These are phyloP conservation scores for Xylariaceae sp. DNA, from an alignment of 2,329 filamentous ascomycete genomes.

Conservation along the genomic window DNA sequence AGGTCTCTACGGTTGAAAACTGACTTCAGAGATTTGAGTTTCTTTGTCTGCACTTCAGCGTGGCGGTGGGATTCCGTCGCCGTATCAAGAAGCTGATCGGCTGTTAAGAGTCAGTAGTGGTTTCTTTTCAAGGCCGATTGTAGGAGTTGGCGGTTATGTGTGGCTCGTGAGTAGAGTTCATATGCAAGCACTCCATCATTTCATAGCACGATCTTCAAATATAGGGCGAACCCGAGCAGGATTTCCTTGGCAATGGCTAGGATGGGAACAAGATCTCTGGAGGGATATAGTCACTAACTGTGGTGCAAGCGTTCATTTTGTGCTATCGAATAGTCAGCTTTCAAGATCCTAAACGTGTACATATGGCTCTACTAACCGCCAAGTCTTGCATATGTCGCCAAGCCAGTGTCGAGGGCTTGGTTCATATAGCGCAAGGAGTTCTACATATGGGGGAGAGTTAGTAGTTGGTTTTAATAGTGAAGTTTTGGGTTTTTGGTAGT, in stretches of 20 bases:
- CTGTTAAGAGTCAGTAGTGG: constrained; percentile 12
- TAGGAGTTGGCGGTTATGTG: background rate
- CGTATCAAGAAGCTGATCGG: constrained; percentile 80
- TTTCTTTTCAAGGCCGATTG: background rate
- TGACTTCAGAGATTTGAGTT: constrained; percentile 60
- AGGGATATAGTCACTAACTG: constrained; percentile 44
- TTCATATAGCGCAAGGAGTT: constrained; percentile 73
- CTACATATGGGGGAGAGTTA: background rate
- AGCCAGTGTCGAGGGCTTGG: constrained; percentile 73
- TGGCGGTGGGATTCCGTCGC: constrained; percentile 77
- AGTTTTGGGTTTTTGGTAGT: no score
- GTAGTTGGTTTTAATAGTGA: no score
- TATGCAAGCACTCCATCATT: background rate
- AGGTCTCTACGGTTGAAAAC: background rate
- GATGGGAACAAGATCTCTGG: background rate
- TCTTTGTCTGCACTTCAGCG: constrained; percentile 80
- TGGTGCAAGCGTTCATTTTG: constrained; percentile 85
- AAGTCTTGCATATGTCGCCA: constrained; percentile 74
- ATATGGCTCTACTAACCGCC: constrained; percentile 47
- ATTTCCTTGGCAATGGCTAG: background rate
- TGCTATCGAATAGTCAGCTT: constrained; percentile 42
- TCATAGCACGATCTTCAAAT: background rate
- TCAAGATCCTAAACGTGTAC: background rate
- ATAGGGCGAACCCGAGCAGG: background rate
- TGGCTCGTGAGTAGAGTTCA: background rate